These are phyloP conservation scores for Pisolithus sp. DNA, from an alignment of 768 basidiomycete species.

Conservation along the genomic window DNA sequence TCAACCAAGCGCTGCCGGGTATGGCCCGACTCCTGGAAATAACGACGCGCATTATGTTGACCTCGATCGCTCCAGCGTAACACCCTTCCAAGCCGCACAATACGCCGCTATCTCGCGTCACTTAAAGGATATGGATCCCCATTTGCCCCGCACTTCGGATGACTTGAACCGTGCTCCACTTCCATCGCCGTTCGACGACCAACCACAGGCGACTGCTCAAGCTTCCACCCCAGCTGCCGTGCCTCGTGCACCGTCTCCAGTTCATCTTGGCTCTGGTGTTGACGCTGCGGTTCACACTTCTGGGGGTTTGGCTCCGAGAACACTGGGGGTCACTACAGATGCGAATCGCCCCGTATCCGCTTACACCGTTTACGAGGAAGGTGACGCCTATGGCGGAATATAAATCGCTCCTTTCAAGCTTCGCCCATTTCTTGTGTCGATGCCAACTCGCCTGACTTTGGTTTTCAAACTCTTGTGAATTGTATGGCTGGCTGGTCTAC, in stretches of 20 bases:
- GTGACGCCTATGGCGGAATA: constrained; percentile 68
- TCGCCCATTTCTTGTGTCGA: constrained; percentile 4
- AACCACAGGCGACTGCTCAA: neutral
- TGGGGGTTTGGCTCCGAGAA: constrained; percentile 8
- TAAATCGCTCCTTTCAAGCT: constrained; percentile 22
- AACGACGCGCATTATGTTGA: constrained; percentile 49
- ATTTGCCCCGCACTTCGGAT: constrained; percentile 12
- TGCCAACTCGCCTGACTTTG: neutral
- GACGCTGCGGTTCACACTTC: constrained; percentile 7
- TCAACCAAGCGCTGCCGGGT: constrained; percentile 11
- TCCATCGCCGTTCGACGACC: constrained; percentile 26
- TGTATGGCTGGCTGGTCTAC: constrained; percentile 16
- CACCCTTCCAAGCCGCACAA: constrained; percentile 70
- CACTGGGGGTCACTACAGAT: constrained; percentile 4
- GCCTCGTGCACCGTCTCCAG: constrained; percentile 28
- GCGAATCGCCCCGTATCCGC: constrained; percentile 43
- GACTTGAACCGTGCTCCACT: constrained; percentile 18
- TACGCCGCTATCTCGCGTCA: constrained; percentile 64
- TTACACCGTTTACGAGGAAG: constrained; percentile 49
- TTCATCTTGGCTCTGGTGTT: constrained; percentile 10
- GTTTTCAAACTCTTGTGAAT: constrained; percentile 5
- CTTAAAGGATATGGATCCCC: constrained; percentile 33
- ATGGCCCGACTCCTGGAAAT: constrained; percentile 12
- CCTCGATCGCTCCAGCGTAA: constrained; percentile 60
- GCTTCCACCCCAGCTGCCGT: constrained; percentile 15